Conservation (phyloP, 192 early-diverging fungal species). For the Umbelopsis isabellina region DNA sequence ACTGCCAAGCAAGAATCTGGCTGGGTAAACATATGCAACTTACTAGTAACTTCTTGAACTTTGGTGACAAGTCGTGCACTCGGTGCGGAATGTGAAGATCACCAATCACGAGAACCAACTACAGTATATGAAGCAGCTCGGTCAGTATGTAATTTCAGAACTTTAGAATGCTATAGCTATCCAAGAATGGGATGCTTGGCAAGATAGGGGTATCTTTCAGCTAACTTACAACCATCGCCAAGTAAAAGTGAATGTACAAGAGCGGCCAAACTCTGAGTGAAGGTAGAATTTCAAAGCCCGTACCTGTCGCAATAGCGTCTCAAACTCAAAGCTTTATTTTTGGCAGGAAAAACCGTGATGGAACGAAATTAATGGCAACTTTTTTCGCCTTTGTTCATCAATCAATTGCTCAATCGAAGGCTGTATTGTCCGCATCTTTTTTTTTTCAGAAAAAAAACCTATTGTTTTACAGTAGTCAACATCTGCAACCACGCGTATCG, state of each 20-base stretch:
- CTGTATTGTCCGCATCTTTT: too few relatives aligned
- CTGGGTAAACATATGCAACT: constrained; percentile 12
- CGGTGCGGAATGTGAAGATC: constrained; percentile 96
- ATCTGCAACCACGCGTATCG: too few relatives aligned
- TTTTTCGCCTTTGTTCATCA: too few relatives aligned
- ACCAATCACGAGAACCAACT: constrained; percentile 88
- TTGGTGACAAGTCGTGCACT: constrained; percentile 82
- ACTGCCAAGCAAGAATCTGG: too few relatives aligned
- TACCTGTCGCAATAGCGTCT: background rate
- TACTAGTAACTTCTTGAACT: constrained; percentile 92
- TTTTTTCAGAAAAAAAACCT: too few relatives aligned
- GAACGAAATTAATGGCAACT: too few relatives aligned
- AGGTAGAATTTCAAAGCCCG: constrained; percentile 10
- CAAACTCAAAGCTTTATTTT: background rate
- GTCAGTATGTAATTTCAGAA: background rate
- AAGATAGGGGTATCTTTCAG: background rate
- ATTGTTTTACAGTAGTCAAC: too few relatives aligned
- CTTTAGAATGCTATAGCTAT: background rate
- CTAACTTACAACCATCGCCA: constrained; percentile 15
- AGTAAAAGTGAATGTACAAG: constrained; percentile 3
- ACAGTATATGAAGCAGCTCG: background rate
- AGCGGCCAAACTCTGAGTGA: background rate
- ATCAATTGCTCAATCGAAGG: too few relatives aligned
- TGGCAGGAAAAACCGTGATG: background rate
- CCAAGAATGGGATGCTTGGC: background rate